Percentiles rank a stretch among this genome's conserved stretches.
phyloP scores from a whole-genome alignment of 371 early-diverging fungal species.

The Lichtheimia ramosa region DNA sequence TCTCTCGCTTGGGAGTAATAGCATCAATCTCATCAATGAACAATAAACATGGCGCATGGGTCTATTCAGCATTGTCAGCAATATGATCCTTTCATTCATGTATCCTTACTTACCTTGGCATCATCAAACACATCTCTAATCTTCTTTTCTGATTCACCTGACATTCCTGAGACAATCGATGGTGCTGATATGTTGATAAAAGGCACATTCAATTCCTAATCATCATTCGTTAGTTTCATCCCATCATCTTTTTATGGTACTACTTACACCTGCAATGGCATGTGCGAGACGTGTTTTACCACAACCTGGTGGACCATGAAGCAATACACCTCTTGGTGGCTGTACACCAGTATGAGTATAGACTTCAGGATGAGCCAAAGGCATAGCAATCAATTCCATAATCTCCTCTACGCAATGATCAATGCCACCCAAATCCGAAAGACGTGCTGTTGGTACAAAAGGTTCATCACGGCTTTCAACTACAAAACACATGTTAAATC shows the following conservation, averaged over 20 bases:
- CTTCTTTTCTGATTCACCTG: constrained; percentile 99
- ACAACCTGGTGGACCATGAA: constrained; percentile 99
- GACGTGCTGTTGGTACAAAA: constrained; percentile 63
- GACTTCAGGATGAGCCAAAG: constrained; percentile 95
- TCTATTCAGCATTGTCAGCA: constrained; percentile 6
- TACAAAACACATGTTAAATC: constrained; percentile 1
- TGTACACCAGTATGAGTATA: constrained; percentile 95
- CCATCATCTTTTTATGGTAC: neutral
- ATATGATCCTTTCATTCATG: neutral
- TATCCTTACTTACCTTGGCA: constrained; percentile 62
- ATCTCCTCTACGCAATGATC: constrained; percentile 90
- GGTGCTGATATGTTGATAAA: constrained; percentile 98
- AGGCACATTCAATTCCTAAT: constrained; percentile 89
- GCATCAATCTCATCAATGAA: constrained; percentile 99
- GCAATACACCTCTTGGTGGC: constrained; percentile 88
- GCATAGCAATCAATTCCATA: constrained; percentile 95
- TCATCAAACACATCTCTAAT: constrained; percentile 98
- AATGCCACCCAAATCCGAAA: constrained; percentile 89
- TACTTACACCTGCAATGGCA: constrained; percentile 92
- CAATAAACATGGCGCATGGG: constrained; percentile 90
- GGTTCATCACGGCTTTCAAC: constrained; percentile 43
- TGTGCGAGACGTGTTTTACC: constrained; percentile 99
- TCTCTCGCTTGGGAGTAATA: constrained; percentile 99
- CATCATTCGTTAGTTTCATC: constrained; percentile 25
- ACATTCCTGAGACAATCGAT: constrained; percentile 98